Evolutionary conservation across 345 rosid species (phyloP).

Genomic region (Excoecaria cochinchinensis): DNA sequence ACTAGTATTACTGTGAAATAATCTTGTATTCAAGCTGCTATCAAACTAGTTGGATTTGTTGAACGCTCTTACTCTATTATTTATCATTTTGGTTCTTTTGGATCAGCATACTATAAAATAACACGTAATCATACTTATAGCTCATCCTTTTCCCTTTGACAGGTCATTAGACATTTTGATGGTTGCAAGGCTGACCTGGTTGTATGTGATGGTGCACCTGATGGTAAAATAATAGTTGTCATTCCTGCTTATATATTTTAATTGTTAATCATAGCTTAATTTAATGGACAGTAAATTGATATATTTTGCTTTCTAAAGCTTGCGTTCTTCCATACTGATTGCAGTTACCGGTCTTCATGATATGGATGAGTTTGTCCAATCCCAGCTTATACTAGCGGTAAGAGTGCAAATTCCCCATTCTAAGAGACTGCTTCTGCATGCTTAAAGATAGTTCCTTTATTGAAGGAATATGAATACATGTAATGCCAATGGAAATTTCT

Average conservation of each 20-base stretch:
- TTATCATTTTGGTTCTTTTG: background rate
- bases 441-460: background rate
- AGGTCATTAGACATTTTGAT: slow-evolving; percentile 94
- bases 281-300: background rate
- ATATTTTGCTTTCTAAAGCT: slow-evolving; percentile 11
- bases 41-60: background rate
- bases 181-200: slow-evolving; percentile 98
- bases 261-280: background rate
- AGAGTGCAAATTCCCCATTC: slow-evolving; percentile 28
- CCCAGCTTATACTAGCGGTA: slow-evolving; percentile 91
- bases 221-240: slow-evolving; percentile 50
- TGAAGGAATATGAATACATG: background rate
- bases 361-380: slow-evolving; percentile 98
- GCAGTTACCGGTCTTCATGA: slow-evolving; percentile 98
- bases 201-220: slow-evolving; percentile 98
- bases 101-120: background rate
- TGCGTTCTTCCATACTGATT: slow-evolving; percentile 22
- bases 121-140: background rate
- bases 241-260: background rate
- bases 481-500: too few relatives aligned
- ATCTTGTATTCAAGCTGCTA: background rate
- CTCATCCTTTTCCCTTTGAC: slow-evolving; percentile 6
- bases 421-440: background rate
- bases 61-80: background rate
- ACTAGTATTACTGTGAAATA: background rate